phyloP scores from a whole-genome alignment of 1,284 basidiomycete species.

The Malassezia sympodialis region DNA sequence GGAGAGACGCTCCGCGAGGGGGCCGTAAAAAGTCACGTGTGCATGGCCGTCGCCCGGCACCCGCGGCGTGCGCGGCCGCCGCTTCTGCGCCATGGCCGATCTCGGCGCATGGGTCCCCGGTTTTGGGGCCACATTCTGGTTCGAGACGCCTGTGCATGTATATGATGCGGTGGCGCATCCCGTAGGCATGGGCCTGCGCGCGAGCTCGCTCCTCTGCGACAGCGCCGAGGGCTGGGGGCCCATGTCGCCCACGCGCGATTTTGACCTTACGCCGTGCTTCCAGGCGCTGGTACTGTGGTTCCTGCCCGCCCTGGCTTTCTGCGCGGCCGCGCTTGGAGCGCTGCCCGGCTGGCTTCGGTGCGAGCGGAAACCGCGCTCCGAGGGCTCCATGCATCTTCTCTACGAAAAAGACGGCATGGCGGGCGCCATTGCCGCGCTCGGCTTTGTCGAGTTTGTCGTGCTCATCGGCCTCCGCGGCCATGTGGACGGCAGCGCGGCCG shows the following conservation, averaged over 20 bases:
- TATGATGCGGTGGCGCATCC: not conserved
- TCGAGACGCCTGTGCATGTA: not conserved
- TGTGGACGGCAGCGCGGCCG: slow-evolving; percentile 50
- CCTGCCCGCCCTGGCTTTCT: slow-evolving; percentile 29
- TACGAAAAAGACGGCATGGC: slow-evolving; percentile 41
- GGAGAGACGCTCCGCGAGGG: not conserved
- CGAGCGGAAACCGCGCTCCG: slow-evolving; percentile 17
- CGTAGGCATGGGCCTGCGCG: no score
- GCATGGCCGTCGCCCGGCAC: not conserved
- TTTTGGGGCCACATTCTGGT: not conserved
- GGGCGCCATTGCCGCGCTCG: slow-evolving; percentile 49
- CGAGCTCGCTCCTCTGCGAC: slow-evolving; percentile 12
- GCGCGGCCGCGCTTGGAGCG: slow-evolving; percentile 21
- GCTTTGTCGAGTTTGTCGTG: slow-evolving; percentile 49
- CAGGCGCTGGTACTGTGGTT: slow-evolving; percentile 55
- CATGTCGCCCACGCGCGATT: slow-evolving; percentile 57
- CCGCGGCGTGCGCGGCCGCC: not conserved
- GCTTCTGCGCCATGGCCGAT: slow-evolving; percentile 4
- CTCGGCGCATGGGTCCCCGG: slow-evolving; percentile 6
- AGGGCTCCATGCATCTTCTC: slow-evolving; percentile 24
- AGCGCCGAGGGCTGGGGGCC: slow-evolving; percentile 55
- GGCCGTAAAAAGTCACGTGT: slow-evolving; percentile 1
- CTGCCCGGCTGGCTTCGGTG: slow-evolving; percentile 19
- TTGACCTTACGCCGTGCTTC: slow-evolving; percentile 75
- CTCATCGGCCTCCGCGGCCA: slow-evolving; percentile 58